Evolutionary conservation across 2,329 filamentous ascomycete genomes (phyloP), one percentile per base, ranked within the genome.

Genomic region (Rhynchosporium secalis): DNA sequence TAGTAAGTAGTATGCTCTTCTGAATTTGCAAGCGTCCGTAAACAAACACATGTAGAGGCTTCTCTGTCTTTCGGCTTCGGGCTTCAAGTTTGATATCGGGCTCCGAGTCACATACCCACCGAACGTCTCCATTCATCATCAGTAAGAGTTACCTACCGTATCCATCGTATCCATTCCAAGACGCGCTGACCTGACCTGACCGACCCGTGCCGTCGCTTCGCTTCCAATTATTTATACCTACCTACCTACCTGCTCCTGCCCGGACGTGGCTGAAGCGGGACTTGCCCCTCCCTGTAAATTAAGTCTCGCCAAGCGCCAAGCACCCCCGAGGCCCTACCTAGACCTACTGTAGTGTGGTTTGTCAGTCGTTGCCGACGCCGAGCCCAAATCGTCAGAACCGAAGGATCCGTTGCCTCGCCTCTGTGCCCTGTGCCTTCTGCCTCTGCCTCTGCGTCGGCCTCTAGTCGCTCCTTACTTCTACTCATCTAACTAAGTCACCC

Each of bases 381-480:
- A 51, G 52, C 40, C 49, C 49, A 49, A 41, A 48, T 51, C 55
- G 38, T 56, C 58, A 60, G 48, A 49, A 55, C 58, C 58, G 58
- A 60, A 54, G 15, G 41, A 48, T 55, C 51, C 49, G 49, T 20
- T 41, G 26, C 38, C 40, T 33, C 40, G 15, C 26, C 33, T 59
- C 41, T 6, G 13, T 43, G 7, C 7, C 36, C 12, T 8, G 7
- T 40, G 12, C 20, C 20, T 20, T 20, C 1, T 20, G 20, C 36
- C 12, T 7, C 36, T 12, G 7, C 41, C 41, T 29, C 47, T 31
- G 28, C 40, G 20, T 31, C 33, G 15, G 28, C 28, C 13, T 20
- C 28, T 47, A 33, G 29, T 28, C 20, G 20, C 20, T 20, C 20
- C 20, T 20, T 20, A 20, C 20, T 20, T 20, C 20, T 20, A 20